Base-by-base conservation (phyloP, 148 eudicot species). In the Camellia granthamiana region DNA sequence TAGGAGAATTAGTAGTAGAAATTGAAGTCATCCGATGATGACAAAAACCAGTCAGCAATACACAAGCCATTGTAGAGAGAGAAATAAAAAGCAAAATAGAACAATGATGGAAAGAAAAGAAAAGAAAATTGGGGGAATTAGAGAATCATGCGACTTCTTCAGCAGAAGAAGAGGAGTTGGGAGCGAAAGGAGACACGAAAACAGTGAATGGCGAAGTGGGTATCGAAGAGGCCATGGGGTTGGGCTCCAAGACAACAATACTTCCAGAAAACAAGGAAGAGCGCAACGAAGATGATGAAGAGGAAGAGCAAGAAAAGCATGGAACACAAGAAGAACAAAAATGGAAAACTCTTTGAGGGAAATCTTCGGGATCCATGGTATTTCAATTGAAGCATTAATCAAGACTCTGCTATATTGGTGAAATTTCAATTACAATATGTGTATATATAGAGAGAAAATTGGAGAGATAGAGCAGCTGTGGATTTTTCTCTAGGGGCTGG, bases 41-140 rank as follows among this genome's bases (percentile, higher is more conserved):
- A 30, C 30, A 30, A 30, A 30, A 30, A 30, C 30, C 30, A 30
- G 30, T 30, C 30, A 30, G 30, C 30, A 30, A 30, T 30, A 30
- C 30, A 58, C 76, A 72, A 82, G 86, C 15, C 88, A 83, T 85
- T 81, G 52, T 65, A 51, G 21, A 74, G 14, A 66, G 18, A 63
- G 61, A 64, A 9, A 60, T 12, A 78, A 6, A 23, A 18, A 18
- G 62, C 3, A 44, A 21, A 54, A 61, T 14, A 80, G 51, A 49
- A 72, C 13, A n/a, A 55, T 12, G n/a, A 74, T 6, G 63, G 7
- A 30, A 74, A 55, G 18, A 23, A 73, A 52, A 30, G 7, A 8
- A 7, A 23, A 62, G 42, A 68, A 42, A 30, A 30, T 30, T 30
- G 30, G 30, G 30, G 23, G 43, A 51, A 72, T 49, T 19, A 41